phyloP scores from a whole-genome alignment of 352 stramenopile species.

The Phytopythium montanum region DNA sequence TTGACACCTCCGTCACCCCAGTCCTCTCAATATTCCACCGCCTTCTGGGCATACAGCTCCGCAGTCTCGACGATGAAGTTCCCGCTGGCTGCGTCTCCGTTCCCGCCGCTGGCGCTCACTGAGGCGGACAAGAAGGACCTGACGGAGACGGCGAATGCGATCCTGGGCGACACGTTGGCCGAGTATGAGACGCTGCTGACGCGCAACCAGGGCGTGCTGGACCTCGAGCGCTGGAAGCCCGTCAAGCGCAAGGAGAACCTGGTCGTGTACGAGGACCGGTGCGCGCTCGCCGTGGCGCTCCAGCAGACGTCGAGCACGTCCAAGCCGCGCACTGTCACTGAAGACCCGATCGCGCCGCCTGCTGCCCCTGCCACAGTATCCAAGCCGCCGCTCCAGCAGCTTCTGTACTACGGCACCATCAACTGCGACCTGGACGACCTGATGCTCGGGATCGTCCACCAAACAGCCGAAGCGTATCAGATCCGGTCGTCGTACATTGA shows the following conservation, averaged over 20 bases:
- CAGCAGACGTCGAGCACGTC: constrained; percentile 18
- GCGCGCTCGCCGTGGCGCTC: constrained; percentile 24
- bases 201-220: constrained; percentile 28
- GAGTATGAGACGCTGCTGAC: constrained; percentile 40
- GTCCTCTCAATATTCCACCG: no score
- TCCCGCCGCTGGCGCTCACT: constrained; percentile 20
- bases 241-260: constrained; percentile 49
- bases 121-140: constrained; percentile 21
- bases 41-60: no score
- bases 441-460: constrained; percentile 30
- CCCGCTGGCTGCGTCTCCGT: constrained; percentile 29
- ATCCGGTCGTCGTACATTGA: constrained; percentile 45
- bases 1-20: neutral
- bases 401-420: constrained; percentile 35
- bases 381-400: constrained; percentile 13
- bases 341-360: constrained; percentile 13
- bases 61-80: constrained; percentile 23
- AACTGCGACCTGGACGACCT: constrained; percentile 43
- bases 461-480: constrained; percentile 26
- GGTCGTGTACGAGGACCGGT: constrained; percentile 39
- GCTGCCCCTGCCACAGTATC: constrained; percentile 3
- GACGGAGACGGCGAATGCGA: constrained; percentile 15
- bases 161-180: constrained; percentile 27
- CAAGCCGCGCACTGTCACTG: constrained; percentile 10
- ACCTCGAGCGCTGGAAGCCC: constrained; percentile 40